A percentile compares a stretch with the other conserved stretches of the same genome.
phyloP scores from a whole-genome alignment of 2,329 filamentous ascomycete species.

The Fusarium avenaceum region DNA sequence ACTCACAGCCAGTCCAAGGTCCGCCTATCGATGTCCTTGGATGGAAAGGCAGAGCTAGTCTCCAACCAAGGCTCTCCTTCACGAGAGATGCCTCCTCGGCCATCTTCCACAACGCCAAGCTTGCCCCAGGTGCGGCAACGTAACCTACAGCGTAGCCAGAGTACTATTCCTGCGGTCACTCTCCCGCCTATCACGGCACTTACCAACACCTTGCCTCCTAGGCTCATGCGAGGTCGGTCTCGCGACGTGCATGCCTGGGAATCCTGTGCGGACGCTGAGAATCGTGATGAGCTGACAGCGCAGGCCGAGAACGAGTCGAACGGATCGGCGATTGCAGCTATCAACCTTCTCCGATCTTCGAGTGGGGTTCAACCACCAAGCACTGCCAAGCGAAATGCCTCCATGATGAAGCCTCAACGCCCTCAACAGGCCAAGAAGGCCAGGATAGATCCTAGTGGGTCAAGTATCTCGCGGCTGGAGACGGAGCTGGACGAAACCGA shows the following conservation, averaged over 20 bases:
- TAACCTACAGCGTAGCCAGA: conserved; percentile 77
- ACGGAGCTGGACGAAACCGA: conserved; percentile 50
- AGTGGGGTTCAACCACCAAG: conserved; percentile 68
- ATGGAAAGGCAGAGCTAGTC: conserved; percentile 91
- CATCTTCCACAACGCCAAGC: conserved; percentile 62
- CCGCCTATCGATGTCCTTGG: conserved; percentile 84
- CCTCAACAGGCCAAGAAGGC: conserved; percentile 68
- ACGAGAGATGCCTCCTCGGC: conserved; percentile 62
- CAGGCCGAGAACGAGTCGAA: conserved; percentile 84
- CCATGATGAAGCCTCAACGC: conserved; percentile 51
- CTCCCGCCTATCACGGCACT: conserved; percentile 69
- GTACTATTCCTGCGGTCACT: conserved; percentile 71
- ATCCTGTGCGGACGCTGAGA: conserved; percentile 86
- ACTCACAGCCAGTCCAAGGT: conserved; percentile 65
- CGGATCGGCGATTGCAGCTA: conserved; percentile 84
- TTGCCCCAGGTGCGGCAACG: conserved; percentile 64
- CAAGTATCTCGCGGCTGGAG: conserved; percentile 74
- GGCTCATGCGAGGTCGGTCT: conserved; percentile 78
- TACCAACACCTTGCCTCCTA: conserved; percentile 66
- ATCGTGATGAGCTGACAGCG: conserved; percentile 82
- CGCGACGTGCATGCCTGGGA: conserved; percentile 92
- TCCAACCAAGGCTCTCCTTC: conserved; percentile 77
- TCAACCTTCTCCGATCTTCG: conserved; percentile 82
- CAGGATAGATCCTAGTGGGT: conserved; percentile 71
- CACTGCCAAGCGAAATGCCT: conserved; percentile 74